phyloP scores from a whole-genome alignment of 768 basidiomycete genomes.

The Coprinopsis strossmayeri region DNA sequence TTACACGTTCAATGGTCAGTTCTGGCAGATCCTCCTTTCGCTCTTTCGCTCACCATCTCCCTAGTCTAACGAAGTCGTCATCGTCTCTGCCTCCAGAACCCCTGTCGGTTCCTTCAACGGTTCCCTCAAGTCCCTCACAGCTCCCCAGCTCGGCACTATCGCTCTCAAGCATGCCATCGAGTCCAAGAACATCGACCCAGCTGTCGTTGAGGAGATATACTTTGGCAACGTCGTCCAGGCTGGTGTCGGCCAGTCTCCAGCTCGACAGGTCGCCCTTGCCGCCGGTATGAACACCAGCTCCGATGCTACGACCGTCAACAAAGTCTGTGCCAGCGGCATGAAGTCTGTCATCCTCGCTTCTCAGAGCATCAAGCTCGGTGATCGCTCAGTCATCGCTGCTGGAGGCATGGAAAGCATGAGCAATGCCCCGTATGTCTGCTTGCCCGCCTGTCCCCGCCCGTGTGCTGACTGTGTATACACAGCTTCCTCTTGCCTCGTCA shows the following conservation, averaged over 20 bases:
- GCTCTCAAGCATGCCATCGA: constrained; percentile 90
- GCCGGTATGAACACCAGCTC: constrained; percentile 81
- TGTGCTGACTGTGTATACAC: constrained; percentile 8
- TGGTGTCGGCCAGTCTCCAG: constrained; percentile 96
- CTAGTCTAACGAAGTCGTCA: constrained; percentile 74
- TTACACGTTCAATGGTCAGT: constrained; percentile 49
- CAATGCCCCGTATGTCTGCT: constrained; percentile 81
- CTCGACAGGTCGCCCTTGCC: constrained; percentile 89
- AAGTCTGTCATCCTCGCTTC: constrained; percentile 93
- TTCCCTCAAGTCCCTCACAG: constrained; percentile 78
- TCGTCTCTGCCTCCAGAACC: constrained; percentile 90
- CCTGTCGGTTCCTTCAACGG: constrained; percentile 94
- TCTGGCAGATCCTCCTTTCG: not conserved
- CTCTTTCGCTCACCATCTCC: constrained; percentile 1
- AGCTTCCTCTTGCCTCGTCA: constrained; percentile 81
- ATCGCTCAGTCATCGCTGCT: constrained; percentile 81
- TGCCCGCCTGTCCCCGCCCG: constrained; percentile 6
- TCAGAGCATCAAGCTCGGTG: constrained; percentile 83
- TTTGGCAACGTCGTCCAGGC: constrained; percentile 98
- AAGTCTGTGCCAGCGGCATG: constrained; percentile 97
- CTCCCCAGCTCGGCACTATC: constrained; percentile 82
- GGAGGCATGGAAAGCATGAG: constrained; percentile 99
- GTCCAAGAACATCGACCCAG: constrained; percentile 72
- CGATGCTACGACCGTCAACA: constrained; percentile 99
- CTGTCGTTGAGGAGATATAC: constrained; percentile 89